phyloP scores from a whole-genome alignment of 768 basidiomycete genomes.

The Dentipellis sp. region DNA sequence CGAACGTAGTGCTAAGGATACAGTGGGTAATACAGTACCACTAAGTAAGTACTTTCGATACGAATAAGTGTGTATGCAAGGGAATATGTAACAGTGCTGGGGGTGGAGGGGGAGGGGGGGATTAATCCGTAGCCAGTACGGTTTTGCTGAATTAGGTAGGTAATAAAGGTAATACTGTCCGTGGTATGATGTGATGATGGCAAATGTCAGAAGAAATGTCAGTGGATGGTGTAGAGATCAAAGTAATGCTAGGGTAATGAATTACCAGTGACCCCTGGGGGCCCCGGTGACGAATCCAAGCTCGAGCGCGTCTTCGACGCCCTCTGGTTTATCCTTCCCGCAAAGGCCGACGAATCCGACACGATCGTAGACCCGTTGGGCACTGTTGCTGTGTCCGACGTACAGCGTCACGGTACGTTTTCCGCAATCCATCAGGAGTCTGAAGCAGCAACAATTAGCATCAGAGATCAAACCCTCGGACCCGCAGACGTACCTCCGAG shows the following conservation, averaged over 20 bases:
- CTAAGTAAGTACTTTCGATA: background rate
- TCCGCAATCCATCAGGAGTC: constrained; percentile 32
- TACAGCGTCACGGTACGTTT: constrained; percentile 45
- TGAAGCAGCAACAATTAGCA: constrained; percentile 15
- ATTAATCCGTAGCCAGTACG: background rate
- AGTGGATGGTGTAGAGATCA: background rate
- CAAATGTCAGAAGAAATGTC: background rate
- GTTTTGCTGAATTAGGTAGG: background rate
- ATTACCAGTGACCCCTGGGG: constrained; percentile 46
- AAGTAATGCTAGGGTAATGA: background rate
- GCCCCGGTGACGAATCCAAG: constrained; percentile 38
- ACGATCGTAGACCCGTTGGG: constrained; percentile 42
- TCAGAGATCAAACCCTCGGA: constrained; percentile 8
- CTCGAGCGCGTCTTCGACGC: constrained; percentile 41
- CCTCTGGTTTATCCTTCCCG: constrained; percentile 27
- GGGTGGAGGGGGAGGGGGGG: background rate
- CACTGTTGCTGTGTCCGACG: constrained; percentile 42
- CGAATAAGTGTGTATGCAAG: background rate
- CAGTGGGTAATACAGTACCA: background rate
- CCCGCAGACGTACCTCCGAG: constrained; percentile 26
- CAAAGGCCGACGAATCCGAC: constrained; percentile 43
- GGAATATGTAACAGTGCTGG: background rate
- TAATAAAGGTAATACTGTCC: background rate
- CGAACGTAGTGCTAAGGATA: constrained; percentile 2
- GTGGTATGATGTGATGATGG: background rate